Conservation (phyloP, 2,329 filamentous ascomycete species). For the Arthrocladium fulminans region DNA sequence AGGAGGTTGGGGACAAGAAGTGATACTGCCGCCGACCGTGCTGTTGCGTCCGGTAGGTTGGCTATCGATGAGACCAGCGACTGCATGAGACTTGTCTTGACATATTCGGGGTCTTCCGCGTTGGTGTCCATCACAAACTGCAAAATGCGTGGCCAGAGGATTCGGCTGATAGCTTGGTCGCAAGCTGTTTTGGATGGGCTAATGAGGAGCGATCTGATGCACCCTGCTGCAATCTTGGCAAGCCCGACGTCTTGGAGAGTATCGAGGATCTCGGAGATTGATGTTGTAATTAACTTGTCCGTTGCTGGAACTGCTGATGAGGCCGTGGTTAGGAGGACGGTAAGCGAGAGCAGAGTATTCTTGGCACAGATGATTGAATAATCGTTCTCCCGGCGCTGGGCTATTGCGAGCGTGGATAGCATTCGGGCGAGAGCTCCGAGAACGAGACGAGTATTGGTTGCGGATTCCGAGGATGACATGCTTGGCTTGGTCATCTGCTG, state of each 20-base stretch:
- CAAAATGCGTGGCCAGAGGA: constrained; percentile 66
- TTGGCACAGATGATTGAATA: constrained; percentile 81
- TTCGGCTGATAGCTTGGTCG: constrained; percentile 64
- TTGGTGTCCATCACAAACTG: constrained; percentile 59
- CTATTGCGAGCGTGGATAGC: constrained; percentile 55
- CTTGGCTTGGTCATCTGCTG: constrained; percentile 44
- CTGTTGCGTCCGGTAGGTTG: constrained; percentile 22
- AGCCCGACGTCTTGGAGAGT: constrained; percentile 56
- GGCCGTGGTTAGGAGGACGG: constrained; percentile 77
- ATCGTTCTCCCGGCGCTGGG: constrained; percentile 49
- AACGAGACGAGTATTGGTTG: constrained; percentile 57
- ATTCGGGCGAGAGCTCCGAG: constrained; percentile 76
- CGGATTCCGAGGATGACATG: constrained; percentile 30
- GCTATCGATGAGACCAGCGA: constrained; percentile 64
- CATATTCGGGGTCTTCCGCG: constrained; percentile 70
- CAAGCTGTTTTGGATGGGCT: constrained; percentile 50
- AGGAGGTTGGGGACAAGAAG: constrained; percentile 71
- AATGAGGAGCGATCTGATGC: constrained; percentile 75
- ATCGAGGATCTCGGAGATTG: constrained; percentile 73
- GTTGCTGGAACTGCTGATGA: constrained; percentile 62
- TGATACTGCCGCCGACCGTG: constrained; percentile 50
- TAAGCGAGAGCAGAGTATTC: constrained; percentile 80
- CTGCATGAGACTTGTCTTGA: constrained; percentile 60
- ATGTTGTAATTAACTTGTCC: constrained; percentile 65
- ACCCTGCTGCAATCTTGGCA: constrained; percentile 82